These are phyloP conservation scores for Microbotryum intermedium DNA, from an alignment of 1,284 basidiomycete species.

Conservation along the genomic window DNA sequence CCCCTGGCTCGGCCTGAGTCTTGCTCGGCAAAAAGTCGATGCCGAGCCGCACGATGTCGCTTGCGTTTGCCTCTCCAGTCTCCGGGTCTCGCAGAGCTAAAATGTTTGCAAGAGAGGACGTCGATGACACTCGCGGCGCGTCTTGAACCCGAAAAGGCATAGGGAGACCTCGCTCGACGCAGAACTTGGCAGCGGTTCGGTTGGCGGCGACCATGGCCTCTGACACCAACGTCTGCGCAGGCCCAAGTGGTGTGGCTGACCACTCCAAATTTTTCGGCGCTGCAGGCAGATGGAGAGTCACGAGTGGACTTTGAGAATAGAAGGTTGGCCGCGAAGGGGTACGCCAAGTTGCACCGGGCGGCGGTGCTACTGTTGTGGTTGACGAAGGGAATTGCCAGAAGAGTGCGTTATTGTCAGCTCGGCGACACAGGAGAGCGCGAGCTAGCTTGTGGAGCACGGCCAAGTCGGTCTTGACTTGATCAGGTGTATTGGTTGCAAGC, in stretches of 20 bases:
- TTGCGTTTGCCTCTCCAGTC: constrained; percentile 33
- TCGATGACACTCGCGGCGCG: constrained; percentile 35
- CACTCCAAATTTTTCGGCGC: background rate
- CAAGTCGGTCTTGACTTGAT: constrained; percentile 1
- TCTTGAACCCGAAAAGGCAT: constrained; percentile 55
- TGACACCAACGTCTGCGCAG: constrained; percentile 50
- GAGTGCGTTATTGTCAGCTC: constrained; percentile 17
- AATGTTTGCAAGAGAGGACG: constrained; percentile 32
- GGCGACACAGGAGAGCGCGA: constrained; percentile 1
- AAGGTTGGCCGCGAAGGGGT: constrained; percentile 37
- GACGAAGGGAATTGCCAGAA: constrained; percentile 20
- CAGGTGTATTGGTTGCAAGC: constrained; percentile 1
- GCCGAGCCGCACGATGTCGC: constrained; percentile 30
- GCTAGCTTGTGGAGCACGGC: constrained; percentile 9
- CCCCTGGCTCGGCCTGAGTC: constrained; percentile 50
- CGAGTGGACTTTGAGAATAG: constrained; percentile 53
- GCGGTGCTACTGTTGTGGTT: constrained; percentile 19
- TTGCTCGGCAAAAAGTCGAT: constrained; percentile 39
- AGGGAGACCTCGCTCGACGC: constrained; percentile 54
- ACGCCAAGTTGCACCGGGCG: constrained; percentile 20
- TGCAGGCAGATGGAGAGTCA: constrained; percentile 9
- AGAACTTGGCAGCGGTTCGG: constrained; percentile 65
- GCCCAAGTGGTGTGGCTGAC: constrained; percentile 16
- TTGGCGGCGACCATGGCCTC: constrained; percentile 81
- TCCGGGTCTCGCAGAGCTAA: constrained; percentile 36